Percentiles rank a stretch among this genome's conserved stretches.
These are phyloP conservation scores for Zychaea mexicana DNA, from an alignment of 371 early-diverging fungal genomes.

Conservation along the genomic window DNA sequence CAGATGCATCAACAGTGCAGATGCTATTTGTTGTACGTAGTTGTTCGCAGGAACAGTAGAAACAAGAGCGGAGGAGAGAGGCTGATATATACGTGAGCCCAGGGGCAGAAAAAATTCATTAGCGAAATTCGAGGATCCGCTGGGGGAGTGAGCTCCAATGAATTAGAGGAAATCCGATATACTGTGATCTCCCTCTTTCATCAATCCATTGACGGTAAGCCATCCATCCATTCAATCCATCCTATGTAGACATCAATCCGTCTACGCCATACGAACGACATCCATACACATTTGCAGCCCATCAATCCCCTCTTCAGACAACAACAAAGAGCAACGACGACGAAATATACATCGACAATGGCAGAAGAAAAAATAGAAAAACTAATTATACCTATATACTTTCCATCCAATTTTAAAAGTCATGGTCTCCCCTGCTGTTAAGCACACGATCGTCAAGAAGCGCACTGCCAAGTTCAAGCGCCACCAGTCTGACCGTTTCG, in stretches of 20 bases:
- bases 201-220: conserved; percentile 4
- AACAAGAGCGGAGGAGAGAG: too few relatives aligned
- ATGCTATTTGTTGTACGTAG: too few relatives aligned
- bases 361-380: background rate
- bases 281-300: conserved; percentile 2
- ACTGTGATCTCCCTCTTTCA: conserved; percentile 5
- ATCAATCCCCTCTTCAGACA: background rate
- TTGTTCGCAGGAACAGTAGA: too few relatives aligned
- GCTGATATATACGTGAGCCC: too few relatives aligned
- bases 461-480: conserved; percentile 97
- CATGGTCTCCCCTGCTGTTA: conserved; percentile 90
- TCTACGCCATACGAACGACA: background rate
- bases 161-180: background rate
- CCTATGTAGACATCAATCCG: background rate
- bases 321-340: background rate
- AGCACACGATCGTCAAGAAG: conserved; percentile 97
- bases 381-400: background rate
- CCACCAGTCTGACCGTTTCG: conserved; percentile 99
- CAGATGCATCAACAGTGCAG: too few relatives aligned
- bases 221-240: background rate
- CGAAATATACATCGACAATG: too few relatives aligned
- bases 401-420: background rate
- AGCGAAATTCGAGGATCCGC: too few relatives aligned
- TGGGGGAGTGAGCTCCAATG: too few relatives aligned
- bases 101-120: background rate